Evolutionary conservation across 2,329 filamentous ascomycete species (phyloP).

Genomic region (Verticillium alfalfae): DNA sequence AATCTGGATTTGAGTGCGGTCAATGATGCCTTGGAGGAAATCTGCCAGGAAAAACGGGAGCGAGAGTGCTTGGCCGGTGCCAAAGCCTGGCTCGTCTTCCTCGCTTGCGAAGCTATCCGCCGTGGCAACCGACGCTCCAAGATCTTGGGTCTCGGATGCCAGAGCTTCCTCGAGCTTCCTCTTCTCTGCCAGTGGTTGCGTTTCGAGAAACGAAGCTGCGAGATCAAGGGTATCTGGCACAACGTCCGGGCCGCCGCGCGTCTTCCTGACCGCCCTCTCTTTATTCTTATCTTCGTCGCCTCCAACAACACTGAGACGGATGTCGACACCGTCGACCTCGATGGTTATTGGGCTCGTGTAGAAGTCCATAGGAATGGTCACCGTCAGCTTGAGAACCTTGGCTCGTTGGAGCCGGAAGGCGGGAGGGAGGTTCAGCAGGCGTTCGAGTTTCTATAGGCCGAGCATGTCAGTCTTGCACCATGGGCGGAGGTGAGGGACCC

Average conservation of each 20-base stretch:
- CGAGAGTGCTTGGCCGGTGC: conserved; percentile 66
- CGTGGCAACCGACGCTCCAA: conserved; percentile 54
- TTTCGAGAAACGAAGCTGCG: conserved; percentile 72
- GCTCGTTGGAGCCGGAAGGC: conserved; percentile 68
- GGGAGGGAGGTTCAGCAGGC: conserved; percentile 67
- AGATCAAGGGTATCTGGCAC: conserved; percentile 69
- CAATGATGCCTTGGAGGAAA: conserved; percentile 68
- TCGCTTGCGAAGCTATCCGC: conserved; percentile 57
- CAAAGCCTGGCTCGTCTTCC: conserved; percentile 54
- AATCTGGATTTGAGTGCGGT: conserved; percentile 64
- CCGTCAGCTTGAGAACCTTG: conserved; percentile 66
- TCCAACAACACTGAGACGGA: conserved; percentile 53
- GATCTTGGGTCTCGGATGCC: conserved; percentile 54
- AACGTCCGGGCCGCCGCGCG: conserved; percentile 20
- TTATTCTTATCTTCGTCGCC: conserved; percentile 19
- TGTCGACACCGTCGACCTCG: conserved; percentile 75
- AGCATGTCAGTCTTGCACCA: background rate
- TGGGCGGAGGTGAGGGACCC: too few relatives aligned
- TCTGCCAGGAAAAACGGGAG: conserved; percentile 65
- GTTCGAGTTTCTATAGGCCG: conserved; percentile 68
- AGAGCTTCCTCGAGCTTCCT: conserved; percentile 65
- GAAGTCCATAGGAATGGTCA: conserved; percentile 84
- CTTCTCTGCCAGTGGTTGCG: conserved; percentile 58
- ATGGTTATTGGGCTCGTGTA: conserved; percentile 78
- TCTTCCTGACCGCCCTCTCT: conserved; percentile 12